phyloP scores from a whole-genome alignment of 805 yeast species.

The Candida montana region DNA sequence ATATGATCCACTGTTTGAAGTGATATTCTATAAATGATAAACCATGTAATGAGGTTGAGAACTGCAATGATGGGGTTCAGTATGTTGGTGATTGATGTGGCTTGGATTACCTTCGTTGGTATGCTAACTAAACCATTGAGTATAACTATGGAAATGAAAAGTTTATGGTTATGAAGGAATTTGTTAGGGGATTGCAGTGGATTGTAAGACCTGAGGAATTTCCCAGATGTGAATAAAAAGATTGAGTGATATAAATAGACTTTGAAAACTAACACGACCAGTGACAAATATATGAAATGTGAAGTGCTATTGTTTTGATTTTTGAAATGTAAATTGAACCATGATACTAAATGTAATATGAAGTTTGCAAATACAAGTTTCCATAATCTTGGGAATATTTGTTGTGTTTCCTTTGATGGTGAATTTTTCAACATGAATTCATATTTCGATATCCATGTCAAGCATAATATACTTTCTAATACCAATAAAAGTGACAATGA shows the following conservation, averaged over 20 bases:
- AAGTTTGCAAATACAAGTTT: no score
- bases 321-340: no score
- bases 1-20: not conserved
- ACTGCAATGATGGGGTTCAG: not conserved
- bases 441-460: no score
- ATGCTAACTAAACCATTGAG: not conserved
- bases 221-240: not conserved
- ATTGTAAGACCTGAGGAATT: not conserved
- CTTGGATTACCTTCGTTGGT: not conserved
- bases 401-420: no score
- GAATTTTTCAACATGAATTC: no score
- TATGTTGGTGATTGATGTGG: not conserved
- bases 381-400: no score
- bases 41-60: not conserved
- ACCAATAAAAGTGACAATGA: no score
- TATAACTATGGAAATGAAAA: not conserved
- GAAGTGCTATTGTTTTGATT: not conserved
- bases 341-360: no score
- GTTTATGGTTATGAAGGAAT: not conserved
- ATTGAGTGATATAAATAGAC: not conserved
- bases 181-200: not conserved
- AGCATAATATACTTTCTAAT: no score
- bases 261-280: not conserved
- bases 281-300: not conserved
- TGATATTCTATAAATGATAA: conserved; percentile 1